A percentile compares a stretch with the other conserved stretches of the same genome.
phyloP scores from a whole-genome alignment of 805 yeast genomes.

The Saccharomycopsis sp. region DNA sequence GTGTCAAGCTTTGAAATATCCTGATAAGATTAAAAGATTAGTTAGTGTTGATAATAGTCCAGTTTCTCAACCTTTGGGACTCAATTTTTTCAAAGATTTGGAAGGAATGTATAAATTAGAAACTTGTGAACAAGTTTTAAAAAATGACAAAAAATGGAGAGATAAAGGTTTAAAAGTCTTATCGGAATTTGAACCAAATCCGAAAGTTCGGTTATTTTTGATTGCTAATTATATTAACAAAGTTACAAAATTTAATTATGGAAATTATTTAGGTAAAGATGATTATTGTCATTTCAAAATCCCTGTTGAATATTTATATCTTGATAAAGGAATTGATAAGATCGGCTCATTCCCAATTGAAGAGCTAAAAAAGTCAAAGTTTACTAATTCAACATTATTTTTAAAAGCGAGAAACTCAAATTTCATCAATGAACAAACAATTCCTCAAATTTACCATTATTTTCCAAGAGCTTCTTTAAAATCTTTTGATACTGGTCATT shows the following conservation, averaged over 20 bases:
- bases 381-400: constrained; percentile 30
- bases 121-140: constrained; percentile 19
- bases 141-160: constrained; percentile 24
- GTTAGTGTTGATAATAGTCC: constrained; percentile 44
- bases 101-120: constrained; percentile 32
- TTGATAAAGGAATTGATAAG: constrained; percentile 21
- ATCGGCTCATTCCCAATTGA: constrained; percentile 28
- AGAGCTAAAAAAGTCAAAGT: constrained; percentile 20
- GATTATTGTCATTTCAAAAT: constrained; percentile 26
- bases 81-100: constrained; percentile 28
- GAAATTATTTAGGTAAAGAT: constrained; percentile 21
- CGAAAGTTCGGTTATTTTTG: constrained; percentile 28
- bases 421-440: constrained; percentile 29
- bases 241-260: constrained; percentile 21
- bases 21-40: constrained; percentile 26
- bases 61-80: constrained; percentile 26
- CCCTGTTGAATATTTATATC: constrained; percentile 26
- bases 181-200: constrained; percentile 7
- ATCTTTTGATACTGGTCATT: constrained; percentile 25
- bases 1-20: constrained; percentile 31
- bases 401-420: constrained; percentile 34
- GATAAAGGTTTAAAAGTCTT: constrained; percentile 19
- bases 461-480: constrained; percentile 22
- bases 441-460: constrained; percentile 16
- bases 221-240: constrained; percentile 29